phyloP scores from a whole-genome alignment of 2,329 filamentous ascomycete species.

The Xylaria sp. region DNA sequence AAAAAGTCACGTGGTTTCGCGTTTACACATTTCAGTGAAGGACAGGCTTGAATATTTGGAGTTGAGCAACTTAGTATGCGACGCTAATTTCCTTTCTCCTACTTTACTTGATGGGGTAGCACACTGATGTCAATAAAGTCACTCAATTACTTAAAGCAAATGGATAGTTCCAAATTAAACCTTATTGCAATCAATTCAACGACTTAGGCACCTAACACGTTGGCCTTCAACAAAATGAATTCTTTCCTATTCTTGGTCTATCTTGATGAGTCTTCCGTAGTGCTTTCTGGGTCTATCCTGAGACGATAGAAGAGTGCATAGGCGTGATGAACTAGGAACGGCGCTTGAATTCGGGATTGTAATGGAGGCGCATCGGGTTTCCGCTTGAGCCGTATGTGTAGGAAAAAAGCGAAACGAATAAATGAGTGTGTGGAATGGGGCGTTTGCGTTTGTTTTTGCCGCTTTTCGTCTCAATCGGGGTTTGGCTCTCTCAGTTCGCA shows the following conservation, averaged over 20 bases:
- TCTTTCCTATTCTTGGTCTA: neutral
- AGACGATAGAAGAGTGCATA: neutral
- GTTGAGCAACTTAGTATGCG: neutral
- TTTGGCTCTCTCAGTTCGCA: neutral
- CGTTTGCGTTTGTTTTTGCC: neutral
- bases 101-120: neutral
- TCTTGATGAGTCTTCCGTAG: neutral
- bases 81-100: too few relatives aligned
- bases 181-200: neutral
- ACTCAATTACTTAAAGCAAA: neutral
- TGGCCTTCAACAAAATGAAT: neutral
- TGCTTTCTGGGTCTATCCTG: neutral
- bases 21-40: neutral
- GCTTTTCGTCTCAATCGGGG: neutral
- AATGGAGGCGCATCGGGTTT: neutral
- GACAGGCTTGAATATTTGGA: neutral
- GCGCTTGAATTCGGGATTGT: neutral
- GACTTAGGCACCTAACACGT: neutral
- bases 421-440: neutral
- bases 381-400: neutral
- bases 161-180: neutral
- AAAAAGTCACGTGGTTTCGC: constrained; percentile 25
- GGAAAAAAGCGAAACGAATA: neutral
- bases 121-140: neutral
- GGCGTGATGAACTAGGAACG: neutral